These are phyloP conservation scores for Cubamyces sp. DNA, from an alignment of 768 basidiomycete genomes.

Conservation along the genomic window DNA sequence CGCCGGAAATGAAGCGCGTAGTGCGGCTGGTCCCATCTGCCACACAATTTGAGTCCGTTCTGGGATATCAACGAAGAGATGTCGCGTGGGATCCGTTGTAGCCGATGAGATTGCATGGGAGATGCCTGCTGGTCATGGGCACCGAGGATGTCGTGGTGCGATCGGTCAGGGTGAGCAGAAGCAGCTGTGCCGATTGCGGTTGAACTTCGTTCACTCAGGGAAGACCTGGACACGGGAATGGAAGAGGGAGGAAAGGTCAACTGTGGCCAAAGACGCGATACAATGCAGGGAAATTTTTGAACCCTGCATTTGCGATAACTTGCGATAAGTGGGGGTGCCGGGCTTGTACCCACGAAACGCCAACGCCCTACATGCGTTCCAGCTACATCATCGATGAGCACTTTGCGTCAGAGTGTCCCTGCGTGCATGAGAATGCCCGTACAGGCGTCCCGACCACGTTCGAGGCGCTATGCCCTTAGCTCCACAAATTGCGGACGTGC, in stretches of 20 bases:
- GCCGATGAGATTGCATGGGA: constrained; percentile 6
- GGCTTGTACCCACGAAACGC: background rate
- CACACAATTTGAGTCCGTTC: background rate
- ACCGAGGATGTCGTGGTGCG: background rate
- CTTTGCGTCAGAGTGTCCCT: constrained; percentile 6
- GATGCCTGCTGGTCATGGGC: background rate
- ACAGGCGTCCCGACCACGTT: background rate
- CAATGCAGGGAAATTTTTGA: no score
- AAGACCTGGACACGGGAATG: background rate
- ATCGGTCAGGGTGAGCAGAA: background rate
- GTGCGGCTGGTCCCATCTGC: background rate
- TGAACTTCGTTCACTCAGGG: background rate
- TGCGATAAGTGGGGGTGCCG: background rate
- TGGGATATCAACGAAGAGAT: constrained; percentile 10
- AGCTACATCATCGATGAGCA: constrained; percentile 7
- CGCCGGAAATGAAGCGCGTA: background rate
- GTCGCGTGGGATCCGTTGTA: background rate
- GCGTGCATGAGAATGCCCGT: background rate
- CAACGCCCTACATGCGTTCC: background rate
- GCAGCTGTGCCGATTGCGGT: background rate
- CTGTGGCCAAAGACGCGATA: background rate
- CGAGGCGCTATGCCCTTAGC: background rate
- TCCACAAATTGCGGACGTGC: background rate
- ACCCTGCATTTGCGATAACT: background rate
- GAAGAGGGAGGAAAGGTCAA: background rate